Base-by-base conservation (phyloP, 139 green algal species). In the Yamagishiella unicocca region DNA sequence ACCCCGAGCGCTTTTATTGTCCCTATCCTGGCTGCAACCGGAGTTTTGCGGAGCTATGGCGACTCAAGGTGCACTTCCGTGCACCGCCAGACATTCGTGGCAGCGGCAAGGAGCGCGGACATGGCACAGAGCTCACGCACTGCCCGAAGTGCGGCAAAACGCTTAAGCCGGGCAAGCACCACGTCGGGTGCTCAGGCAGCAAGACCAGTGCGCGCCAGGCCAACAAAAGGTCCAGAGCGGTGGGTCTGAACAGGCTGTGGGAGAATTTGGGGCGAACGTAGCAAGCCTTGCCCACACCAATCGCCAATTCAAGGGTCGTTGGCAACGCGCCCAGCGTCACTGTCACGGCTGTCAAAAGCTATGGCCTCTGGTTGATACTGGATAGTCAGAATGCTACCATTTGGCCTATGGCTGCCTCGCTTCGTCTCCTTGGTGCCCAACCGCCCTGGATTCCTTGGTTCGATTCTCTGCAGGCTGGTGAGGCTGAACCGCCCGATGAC, bases 31-130 rank as follows among this genome's bases (percentile, higher is more conserved):
- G 95, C 5, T 98, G 96, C 91, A 97, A 94, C 70, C 93, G 96
- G 42, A 95, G 87, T 37, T 98, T 98, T 61, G 95, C 95, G 0
- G 96, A 98, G 85, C 92, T 98, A 0, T 98, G 96, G 94, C 84
- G 93, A 0, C 87, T 97, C 0, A 95, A 97, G 73, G 94, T 97
- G 0, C 96, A 97, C 83, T 96, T 95, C 88, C 84, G 87, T 4
- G 87, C 96, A 33, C 91, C 94, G 2, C 96, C 96, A 10, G 96
- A 98, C 74, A 93, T 97, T 29, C 88, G 96, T 40, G 96, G 96
- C 68, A 94, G 85, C 37, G 96, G 96, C 62, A 97, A 96, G 87
- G 96, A 98, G 89, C 90, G 96, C 12, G 96, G 96, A 24, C 96
- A 98, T 77, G 96, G 96, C 33, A 93, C 88, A n/a, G 96, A 98